phyloP scores from a whole-genome alignment of 1,284 basidiomycete genomes.

The Rhodotorula glutinis region DNA sequence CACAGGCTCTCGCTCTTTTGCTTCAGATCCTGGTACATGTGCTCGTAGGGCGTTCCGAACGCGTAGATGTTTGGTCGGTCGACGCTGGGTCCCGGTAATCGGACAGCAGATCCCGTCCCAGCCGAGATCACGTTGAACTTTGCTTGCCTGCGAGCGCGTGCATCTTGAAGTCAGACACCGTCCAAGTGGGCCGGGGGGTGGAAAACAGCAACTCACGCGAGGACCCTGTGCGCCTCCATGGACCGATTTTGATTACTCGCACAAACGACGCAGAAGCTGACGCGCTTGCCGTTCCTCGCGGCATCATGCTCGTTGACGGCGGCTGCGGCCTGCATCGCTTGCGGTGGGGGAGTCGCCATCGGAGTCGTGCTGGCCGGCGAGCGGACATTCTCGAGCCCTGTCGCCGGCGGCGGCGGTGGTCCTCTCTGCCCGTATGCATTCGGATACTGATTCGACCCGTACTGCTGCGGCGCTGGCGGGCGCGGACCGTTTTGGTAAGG shows the following conservation, averaged over 20 bases:
- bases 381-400: slow-evolving; percentile 7
- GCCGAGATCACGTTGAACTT: slow-evolving; percentile 88
- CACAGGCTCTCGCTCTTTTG: slow-evolving; percentile 80
- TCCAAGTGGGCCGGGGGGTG: neutral
- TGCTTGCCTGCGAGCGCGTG: slow-evolving; percentile 58
- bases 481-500: neutral
- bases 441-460: neutral
- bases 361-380: slow-evolving; percentile 9
- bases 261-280: slow-evolving; percentile 93
- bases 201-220: slow-evolving; percentile 62
- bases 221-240: slow-evolving; percentile 94
- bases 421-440: neutral
- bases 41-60: slow-evolving; percentile 97
- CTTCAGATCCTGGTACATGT: slow-evolving; percentile 90
- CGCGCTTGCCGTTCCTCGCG: slow-evolving; percentile 5
- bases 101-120: slow-evolving; percentile 94
- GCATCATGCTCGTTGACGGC: slow-evolving; percentile 2
- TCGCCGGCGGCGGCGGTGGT: neutral
- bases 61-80: slow-evolving; percentile 97
- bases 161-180: neutral
- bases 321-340: slow-evolving; percentile 1
- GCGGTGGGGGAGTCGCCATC: slow-evolving; percentile 16
- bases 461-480: neutral
- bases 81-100: slow-evolving; percentile 90
- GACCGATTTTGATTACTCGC: slow-evolving; percentile 98